Base-by-base conservation (phyloP, 495 filamentous ascomycete genomes). In the Aspergillus sclerotioniger region DNA sequence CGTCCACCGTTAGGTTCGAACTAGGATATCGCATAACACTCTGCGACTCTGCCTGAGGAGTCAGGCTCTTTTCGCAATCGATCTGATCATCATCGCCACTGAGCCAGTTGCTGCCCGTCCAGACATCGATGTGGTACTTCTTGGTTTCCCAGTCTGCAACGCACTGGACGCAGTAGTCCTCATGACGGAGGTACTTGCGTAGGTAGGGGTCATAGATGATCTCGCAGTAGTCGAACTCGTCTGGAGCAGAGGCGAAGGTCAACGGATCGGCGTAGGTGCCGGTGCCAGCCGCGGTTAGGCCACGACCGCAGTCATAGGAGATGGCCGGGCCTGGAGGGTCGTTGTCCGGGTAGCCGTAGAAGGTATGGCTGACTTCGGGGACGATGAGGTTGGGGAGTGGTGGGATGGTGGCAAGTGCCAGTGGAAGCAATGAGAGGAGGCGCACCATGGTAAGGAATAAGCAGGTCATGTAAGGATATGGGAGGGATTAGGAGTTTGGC, bases 241-340 rank as follows among this genome's bases (percentile, higher is more conserved):
- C 68, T 3, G 62, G 57, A 6, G 74, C 71, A 12, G 71, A 73
- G 15, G 76, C 77, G 33, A 80, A 76, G 4, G 79, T 79, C 16
- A 81, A 48, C 8, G 76, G 77, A 58, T 81, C 68, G 20, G 54
- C 56, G 54, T 69, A 79, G 1, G 73, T 76, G 20, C 79, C 79
- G 8, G 67, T 70, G 10, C 69, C 65, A 3, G 65, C 66, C 29
- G 69, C 61, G 46, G 29, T 59, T 48, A 61, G 48, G 15, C 73
- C 68, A 7, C 73, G 74, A 33, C 67, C 69, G 45, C 70, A 71
- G 50, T 71, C 64, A 61, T 68, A 74, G 0, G 76, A 72, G 12
- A 69, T 77, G 20, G 51, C 66, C 3, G 72, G 49, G 3, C 75
- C 76, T 8, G 74, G 67, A 1, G 72, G 70, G 28, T 58, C 59